These are phyloP conservation scores for Euptelea pleiosperma DNA, from an alignment of 164 flowering plant species.

Conservation along the genomic window DNA sequence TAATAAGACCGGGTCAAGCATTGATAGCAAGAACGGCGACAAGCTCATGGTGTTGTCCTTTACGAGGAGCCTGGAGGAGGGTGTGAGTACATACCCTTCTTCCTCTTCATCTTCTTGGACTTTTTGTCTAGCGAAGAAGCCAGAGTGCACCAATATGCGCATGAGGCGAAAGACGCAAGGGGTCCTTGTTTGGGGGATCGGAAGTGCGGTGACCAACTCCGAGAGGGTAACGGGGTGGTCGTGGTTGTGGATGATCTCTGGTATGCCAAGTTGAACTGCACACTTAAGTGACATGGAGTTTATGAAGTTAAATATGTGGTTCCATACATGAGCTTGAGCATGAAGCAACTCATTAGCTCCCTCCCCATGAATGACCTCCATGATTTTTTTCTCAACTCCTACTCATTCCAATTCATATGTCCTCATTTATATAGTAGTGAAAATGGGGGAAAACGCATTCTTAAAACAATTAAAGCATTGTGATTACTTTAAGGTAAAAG, in stretches of 20 bases:
- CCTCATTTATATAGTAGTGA: no score
- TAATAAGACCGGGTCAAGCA: conserved; percentile 28
- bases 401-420: no score
- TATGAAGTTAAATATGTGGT: conserved; percentile 24
- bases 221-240: conserved; percentile 22
- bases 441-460: no score
- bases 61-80: conserved; percentile 29
- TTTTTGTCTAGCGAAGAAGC: conserved; percentile 3
- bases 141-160: conserved; percentile 21
- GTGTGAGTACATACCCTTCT: conserved; percentile 21
- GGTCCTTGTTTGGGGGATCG: conserved; percentile 12
- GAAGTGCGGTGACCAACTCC: conserved; percentile 19
- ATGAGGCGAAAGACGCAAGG: conserved; percentile 13
- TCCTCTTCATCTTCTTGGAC: neutral
- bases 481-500: no score
- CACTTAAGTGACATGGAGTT: conserved; percentile 37
- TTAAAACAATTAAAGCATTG: no score
- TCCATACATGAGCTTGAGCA: conserved; percentile 30
- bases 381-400: no score
- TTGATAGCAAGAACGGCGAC: conserved; percentile 13
- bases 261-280: conserved; percentile 34
- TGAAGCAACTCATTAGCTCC: conserved; percentile 18
- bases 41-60: conserved; percentile 23
- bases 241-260: conserved; percentile 29
- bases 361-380: no score